Evolutionary conservation across 768 basidiomycete species (phyloP).

Genomic region (Mrakia gelida): DNA sequence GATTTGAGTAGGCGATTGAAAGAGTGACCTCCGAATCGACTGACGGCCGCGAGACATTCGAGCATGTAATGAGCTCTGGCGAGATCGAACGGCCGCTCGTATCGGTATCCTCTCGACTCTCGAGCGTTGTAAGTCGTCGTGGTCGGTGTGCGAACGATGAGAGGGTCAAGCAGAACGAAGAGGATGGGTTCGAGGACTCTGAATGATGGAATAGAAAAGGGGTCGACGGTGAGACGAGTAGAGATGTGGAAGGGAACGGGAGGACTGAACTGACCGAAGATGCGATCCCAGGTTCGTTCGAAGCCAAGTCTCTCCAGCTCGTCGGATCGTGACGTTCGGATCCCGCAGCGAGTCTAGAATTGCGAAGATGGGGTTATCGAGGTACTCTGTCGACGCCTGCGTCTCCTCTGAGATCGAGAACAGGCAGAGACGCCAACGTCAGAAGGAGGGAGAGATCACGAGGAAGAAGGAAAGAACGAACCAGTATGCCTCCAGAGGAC

Average conservation of each 20-base stretch:
- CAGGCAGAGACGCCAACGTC: not conserved
- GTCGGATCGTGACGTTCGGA: constrained; percentile 66
- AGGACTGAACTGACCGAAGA: constrained; percentile 58
- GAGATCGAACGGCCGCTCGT: constrained; percentile 74
- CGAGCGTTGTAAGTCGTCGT: constrained; percentile 56
- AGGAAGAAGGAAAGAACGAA: constrained; percentile 41
- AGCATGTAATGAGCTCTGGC: constrained; percentile 66
- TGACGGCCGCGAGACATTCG: constrained; percentile 54
- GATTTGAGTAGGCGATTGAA: not conserved
- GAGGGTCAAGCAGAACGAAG: constrained; percentile 67
- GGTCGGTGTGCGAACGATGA: constrained; percentile 51
- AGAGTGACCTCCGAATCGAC: constrained; percentile 5
- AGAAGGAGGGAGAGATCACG: constrained; percentile 25
- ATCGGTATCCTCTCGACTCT: constrained; percentile 63
- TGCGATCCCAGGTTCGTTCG: constrained; percentile 87
- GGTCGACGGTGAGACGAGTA: not conserved
- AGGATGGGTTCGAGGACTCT: constrained; percentile 28
- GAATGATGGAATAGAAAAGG: not conserved
- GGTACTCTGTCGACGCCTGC: constrained; percentile 70
- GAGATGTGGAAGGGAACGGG: not conserved
- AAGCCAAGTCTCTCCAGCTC: constrained; percentile 95
- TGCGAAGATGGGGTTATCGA: constrained; percentile 81
- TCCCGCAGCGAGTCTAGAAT: constrained; percentile 76
- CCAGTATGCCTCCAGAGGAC: constrained; percentile 87
- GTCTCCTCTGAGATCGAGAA: constrained; percentile 61